Evolutionary conservation across 139 green algal genomes (phyloP), one percentile per base, ranked within the genome.

Genomic region (Tetradesmus obliquus): DNA sequence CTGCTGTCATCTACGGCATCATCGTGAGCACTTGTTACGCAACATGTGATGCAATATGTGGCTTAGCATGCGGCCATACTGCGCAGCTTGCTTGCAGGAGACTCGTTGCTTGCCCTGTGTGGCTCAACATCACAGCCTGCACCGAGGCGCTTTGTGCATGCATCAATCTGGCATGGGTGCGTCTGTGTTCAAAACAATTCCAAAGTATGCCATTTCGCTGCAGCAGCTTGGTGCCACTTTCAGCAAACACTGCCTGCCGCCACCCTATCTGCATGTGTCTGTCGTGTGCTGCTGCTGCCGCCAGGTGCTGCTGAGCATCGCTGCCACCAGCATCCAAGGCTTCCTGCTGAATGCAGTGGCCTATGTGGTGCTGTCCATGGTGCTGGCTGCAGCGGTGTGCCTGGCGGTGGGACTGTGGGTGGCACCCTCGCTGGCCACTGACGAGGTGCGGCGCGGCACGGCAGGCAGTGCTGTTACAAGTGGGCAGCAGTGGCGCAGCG

Each of bases 1-100:
- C 86, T 69, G 86, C 54, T 17, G 20, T 90, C 55, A 74, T 84
- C 19, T 90, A 90, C 20, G 86, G 86, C 2, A 84, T 90, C 17
- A 83, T 90, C 17, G 66, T 76, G 66, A 76, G 66, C 12, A 9
- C 66, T 13, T 24, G 66, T 7, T 66, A 9, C 10, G 7, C n/a
- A 19, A n/a, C 66, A 24, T 24, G 66, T 5, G 5, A 12, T 71
- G 13, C n/a, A n/a, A n/a, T 24, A 13, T 71, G 15, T n/a, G 5
- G 66, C n/a, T 24, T 24, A 0, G 66, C 17, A 45, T 45, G 32
- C 0, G 0, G 32, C 32, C 0, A 0, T 45, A 45, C 32, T 45
- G 32, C 32, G 0, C 0, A 45, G 32, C 32, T 45, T 45, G 32
- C 66, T 0, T 24, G 66, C 66, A 24, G 66, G 66, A 5, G 6